Conservation (phyloP, 768 basidiomycete genomes). For the Rhodotorula taiwanensis region DNA sequence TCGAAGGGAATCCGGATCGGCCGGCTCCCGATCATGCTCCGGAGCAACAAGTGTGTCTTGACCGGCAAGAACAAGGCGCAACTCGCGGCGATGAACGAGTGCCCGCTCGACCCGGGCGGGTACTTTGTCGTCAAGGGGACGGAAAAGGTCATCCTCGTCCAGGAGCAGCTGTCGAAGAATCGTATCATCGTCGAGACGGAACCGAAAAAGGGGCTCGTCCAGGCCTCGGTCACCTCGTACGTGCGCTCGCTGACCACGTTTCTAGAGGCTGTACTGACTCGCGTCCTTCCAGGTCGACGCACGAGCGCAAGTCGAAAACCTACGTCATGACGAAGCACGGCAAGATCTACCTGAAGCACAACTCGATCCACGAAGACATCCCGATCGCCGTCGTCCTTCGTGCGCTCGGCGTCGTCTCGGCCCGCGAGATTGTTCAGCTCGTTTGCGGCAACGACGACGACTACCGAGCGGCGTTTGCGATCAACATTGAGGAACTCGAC, state of each 20-base stretch:
- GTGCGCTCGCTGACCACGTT: too few relatives aligned
- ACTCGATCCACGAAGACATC: conserved; percentile 93
- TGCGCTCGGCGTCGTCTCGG: conserved; percentile 90
- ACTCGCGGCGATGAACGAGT: conserved; percentile 91
- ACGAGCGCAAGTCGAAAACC: conserved; percentile 79
- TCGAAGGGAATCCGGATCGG: conserved; percentile 79
- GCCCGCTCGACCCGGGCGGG: conserved; percentile 97
- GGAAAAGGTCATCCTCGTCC: conserved; percentile 97
- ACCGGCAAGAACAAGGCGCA: conserved; percentile 68
- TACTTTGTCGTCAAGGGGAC: conserved; percentile 99
- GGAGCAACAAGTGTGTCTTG: conserved; percentile 89
- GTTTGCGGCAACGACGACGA: conserved; percentile 86
- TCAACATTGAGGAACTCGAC: conserved; percentile 89
- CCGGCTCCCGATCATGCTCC: conserved; percentile 87
- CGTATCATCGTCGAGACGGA: conserved; percentile 98
- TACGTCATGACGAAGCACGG: conserved; percentile 93
- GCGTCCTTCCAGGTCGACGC: conserved; percentile 49
- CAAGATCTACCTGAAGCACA: conserved; percentile 92
- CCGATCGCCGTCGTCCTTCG: conserved; percentile 94
- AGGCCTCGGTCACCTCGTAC: conserved; percentile 92
- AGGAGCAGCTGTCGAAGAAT: conserved; percentile 98
- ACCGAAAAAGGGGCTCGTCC: conserved; percentile 71
- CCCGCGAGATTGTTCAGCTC: conserved; percentile 92
- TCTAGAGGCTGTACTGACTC: conserved; percentile 4
- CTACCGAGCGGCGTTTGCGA: conserved; percentile 77